phyloP scores from a whole-genome alignment of 768 basidiomycete species.

The Mycena maculata region DNA sequence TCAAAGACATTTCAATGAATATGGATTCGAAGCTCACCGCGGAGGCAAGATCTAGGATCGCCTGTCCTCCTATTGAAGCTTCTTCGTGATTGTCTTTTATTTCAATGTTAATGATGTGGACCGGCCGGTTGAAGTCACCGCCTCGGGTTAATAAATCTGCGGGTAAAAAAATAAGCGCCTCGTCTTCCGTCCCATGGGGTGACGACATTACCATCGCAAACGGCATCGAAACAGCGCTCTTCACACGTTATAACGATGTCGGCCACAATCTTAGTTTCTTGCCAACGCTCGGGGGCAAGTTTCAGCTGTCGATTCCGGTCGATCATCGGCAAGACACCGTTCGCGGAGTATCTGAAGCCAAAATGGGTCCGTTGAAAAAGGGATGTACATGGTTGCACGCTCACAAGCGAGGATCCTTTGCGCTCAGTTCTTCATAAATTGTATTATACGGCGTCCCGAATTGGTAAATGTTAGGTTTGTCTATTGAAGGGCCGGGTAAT shows the following conservation, averaged over 20 bases:
- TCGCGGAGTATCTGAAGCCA: conserved; percentile 82
- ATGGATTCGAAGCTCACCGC: conserved; percentile 69
- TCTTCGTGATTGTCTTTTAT: conserved; percentile 99
- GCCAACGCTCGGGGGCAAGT: conserved; percentile 95
- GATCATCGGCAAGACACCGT: conserved; percentile 95
- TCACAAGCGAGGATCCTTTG: conserved; percentile 87
- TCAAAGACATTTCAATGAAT: conserved; percentile 28
- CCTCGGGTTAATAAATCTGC: conserved; percentile 87
- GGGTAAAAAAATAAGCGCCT: not conserved
- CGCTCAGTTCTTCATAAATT: conserved; percentile 90
- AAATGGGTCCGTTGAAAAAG: conserved; percentile 1
- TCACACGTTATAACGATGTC: conserved; percentile 99
- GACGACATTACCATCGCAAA: conserved; percentile 93
- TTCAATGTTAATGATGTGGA: conserved; percentile 97
- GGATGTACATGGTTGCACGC: conserved; percentile 39
- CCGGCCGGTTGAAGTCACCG: conserved; percentile 92
- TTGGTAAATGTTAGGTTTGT: conserved; percentile 96
- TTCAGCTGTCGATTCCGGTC: conserved; percentile 96
- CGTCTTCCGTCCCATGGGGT: conserved; percentile 23
- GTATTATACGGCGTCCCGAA: conserved; percentile 98
- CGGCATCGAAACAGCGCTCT: conserved; percentile 97
- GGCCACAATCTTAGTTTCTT: conserved; percentile 88
- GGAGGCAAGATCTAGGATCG: conserved; percentile 90
- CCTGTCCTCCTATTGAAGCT: conserved; percentile 94
- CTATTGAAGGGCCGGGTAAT: conserved; percentile 94